phyloP scores from a whole-genome alignment of 345 rosid genomes.

The Raphanus raphanistrum region DNA sequence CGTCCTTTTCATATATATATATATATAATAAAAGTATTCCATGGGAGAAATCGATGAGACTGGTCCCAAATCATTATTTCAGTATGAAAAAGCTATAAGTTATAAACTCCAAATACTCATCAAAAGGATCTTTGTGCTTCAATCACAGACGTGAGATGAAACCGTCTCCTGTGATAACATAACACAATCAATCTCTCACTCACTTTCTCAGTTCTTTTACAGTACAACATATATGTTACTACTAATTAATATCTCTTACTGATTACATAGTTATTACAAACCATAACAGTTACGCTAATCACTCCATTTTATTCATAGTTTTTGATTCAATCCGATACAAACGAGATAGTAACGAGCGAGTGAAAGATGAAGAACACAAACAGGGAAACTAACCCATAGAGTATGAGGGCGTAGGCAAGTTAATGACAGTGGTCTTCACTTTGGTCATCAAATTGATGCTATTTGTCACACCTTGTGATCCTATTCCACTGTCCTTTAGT shows the following conservation, averaged over 20 bases:
- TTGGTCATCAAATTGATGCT: conserved; percentile 96
- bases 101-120: conserved; percentile 3
- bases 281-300: conserved; percentile 29
- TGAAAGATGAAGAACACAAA: conserved; percentile 6
- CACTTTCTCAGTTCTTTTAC: conserved; percentile 1
- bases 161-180: conserved; percentile 32
- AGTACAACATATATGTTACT: not conserved
- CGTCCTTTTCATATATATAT: not conserved
- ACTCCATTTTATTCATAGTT: conserved; percentile 33
- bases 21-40: conserved; percentile 4
- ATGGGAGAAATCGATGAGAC: conserved; percentile 23
- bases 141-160: conserved; percentile 34
- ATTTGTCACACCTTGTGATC: conserved; percentile 96
- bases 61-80: conserved; percentile 15
- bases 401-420: conserved; percentile 86
- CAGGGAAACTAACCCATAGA: conserved; percentile 69
- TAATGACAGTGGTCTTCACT: conserved; percentile 90
- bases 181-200: conserved; percentile 25
- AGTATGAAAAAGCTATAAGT: not conserved
- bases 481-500: conserved; percentile 95
- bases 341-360: conserved; percentile 15
- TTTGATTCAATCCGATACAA: conserved; percentile 12
- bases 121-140: conserved; percentile 17
- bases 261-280: conserved; percentile 33
- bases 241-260: conserved; percentile 16